Conservation (phyloP, 1,284 basidiomycete species). For the Naganishia albida region DNA sequence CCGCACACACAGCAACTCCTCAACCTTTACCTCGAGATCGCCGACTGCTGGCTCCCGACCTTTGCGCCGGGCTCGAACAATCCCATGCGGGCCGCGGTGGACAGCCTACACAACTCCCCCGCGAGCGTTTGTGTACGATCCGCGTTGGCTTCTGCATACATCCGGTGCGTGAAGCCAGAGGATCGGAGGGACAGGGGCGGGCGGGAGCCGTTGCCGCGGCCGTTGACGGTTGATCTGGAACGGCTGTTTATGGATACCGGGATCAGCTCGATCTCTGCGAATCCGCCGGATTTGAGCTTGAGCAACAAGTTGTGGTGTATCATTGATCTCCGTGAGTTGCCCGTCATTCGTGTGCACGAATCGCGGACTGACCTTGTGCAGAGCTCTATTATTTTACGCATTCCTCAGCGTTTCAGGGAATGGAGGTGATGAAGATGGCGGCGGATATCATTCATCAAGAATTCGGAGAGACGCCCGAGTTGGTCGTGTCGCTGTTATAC, state of each 20-base stretch:
- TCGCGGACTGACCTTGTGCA: not conserved
- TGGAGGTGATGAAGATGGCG: constrained; percentile 27
- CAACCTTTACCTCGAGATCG: constrained; percentile 23
- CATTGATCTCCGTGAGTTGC: constrained; percentile 26
- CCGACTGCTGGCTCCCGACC: constrained; percentile 26
- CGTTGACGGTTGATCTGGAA: constrained; percentile 20
- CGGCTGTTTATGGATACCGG: constrained; percentile 15
- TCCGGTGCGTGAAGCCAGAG: constrained; percentile 12
- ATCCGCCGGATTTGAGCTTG: constrained; percentile 14
- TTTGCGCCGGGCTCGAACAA: constrained; percentile 21
- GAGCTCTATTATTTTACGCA: constrained; percentile 28
- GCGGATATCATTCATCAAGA: constrained; percentile 26
- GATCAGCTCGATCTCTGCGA: constrained; percentile 18
- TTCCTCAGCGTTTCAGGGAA: constrained; percentile 20
- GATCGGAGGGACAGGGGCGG: not conserved
- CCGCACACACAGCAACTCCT: constrained; percentile 27
- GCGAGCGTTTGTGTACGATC: constrained; percentile 21
- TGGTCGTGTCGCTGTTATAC: constrained; percentile 27
- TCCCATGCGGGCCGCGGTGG: constrained; percentile 16
- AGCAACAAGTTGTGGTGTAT: constrained; percentile 27
- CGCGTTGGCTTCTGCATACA: constrained; percentile 18
- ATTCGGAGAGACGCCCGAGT: constrained; percentile 18
- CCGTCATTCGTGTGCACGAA: too few species aligned
- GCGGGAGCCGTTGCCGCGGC: not conserved
- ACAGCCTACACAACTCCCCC: constrained; percentile 14